phyloP scores from a whole-genome alignment of 2,329 filamentous ascomycete species.

The Moelleriella libera region DNA sequence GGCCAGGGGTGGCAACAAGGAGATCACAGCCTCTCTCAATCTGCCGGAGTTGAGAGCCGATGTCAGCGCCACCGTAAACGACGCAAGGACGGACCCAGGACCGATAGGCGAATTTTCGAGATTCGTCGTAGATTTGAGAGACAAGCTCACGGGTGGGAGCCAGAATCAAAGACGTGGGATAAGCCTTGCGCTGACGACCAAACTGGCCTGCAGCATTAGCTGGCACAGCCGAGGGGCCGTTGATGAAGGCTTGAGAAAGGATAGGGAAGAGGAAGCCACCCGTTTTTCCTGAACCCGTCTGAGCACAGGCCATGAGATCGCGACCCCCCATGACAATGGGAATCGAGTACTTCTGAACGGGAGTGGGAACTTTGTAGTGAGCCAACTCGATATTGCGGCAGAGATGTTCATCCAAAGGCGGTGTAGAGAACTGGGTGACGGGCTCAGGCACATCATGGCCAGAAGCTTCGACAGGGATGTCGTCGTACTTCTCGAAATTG shows the following conservation, averaged over 20 bases:
- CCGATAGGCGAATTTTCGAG: slow-evolving; percentile 96
- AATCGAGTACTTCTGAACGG: slow-evolving; percentile 98
- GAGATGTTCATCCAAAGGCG: slow-evolving; percentile 88
- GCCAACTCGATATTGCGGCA: slow-evolving; percentile 87
- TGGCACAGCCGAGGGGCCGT: slow-evolving; percentile 62
- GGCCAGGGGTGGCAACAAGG: slow-evolving; percentile 89
- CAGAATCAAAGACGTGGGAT: slow-evolving; percentile 88
- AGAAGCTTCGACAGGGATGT: slow-evolving; percentile 96
- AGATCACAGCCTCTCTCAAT: slow-evolving; percentile 96
- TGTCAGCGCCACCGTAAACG: slow-evolving; percentile 97
- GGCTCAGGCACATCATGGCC: slow-evolving; percentile 88
- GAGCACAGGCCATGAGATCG: slow-evolving; percentile 98
- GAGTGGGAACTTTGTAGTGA: slow-evolving; percentile 89
- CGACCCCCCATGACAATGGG: slow-evolving; percentile 96
- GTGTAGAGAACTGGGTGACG: slow-evolving; percentile 80
- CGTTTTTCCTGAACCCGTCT: slow-evolving; percentile 99
- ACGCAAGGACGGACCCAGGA: slow-evolving; percentile 98
- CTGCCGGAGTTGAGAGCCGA: slow-evolving; percentile 92
- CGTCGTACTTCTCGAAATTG: slow-evolving; percentile 99
- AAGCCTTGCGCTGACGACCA: slow-evolving; percentile 92
- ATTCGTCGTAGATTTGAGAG: slow-evolving; percentile 95
- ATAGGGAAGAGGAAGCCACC: slow-evolving; percentile 99
- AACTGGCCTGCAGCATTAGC: slow-evolving; percentile 54
- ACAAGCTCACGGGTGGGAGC: slow-evolving; percentile 97
- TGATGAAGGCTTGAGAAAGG: slow-evolving; percentile 90